These are phyloP conservation scores for Oryza glaberrima DNA, from an alignment of 176 grass and related monocot species.

Conservation along the genomic window DNA sequence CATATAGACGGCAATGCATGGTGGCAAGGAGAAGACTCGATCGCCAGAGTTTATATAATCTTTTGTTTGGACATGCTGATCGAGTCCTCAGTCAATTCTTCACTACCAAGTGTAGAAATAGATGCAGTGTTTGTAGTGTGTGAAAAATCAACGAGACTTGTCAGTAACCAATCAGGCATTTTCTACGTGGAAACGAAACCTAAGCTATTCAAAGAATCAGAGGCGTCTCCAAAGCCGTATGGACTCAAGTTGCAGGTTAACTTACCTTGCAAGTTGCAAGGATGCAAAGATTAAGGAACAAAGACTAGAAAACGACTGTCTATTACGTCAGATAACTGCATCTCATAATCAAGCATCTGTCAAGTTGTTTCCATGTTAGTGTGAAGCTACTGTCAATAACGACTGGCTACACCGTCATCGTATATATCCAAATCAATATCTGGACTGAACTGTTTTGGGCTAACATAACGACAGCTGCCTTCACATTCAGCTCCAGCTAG, in stretches of 20 bases:
- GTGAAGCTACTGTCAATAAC: constrained; percentile 7
- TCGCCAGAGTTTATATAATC: neutral
- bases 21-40: neutral
- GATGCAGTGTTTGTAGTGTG: neutral
- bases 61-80: neutral
- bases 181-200: too few species aligned
- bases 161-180: neutral
- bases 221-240: neutral
- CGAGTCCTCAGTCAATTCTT: neutral
- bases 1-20: neutral
- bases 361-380: neutral
- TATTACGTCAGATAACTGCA: neutral
- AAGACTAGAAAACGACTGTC: neutral
- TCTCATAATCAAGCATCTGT: neutral
- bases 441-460: neutral
- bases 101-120: neutral
- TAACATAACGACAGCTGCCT: neutral
- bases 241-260: constrained; percentile 1
- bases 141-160: neutral
- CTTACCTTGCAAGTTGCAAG: neutral
- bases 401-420: neutral
- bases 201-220: neutral
- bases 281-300: constrained; percentile 4
- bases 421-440: neutral
- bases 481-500: neutral